phyloP scores from a whole-genome alignment of 306 rosid genomes.

The Sicyos edulis region DNA sequence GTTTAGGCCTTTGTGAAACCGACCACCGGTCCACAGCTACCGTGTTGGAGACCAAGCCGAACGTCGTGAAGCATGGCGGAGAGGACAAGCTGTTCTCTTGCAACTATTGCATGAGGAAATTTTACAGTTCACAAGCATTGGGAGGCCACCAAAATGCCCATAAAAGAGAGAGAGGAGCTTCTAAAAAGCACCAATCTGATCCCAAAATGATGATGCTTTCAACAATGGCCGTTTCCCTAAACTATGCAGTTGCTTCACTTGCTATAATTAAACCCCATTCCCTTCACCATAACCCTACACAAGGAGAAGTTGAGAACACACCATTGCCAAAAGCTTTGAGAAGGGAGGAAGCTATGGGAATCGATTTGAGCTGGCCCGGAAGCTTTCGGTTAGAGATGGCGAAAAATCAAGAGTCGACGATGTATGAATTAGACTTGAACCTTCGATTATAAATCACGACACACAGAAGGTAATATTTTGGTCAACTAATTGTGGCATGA shows the following conservation, averaged over 20 bases:
- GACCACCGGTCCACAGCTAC: neutral
- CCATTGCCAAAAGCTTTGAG: slow-evolving; percentile 30
- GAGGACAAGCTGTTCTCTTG: slow-evolving; percentile 10
- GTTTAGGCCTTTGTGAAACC: slow-evolving; percentile 41
- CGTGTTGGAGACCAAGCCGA: neutral
- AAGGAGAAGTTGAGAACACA: slow-evolving; percentile 33
- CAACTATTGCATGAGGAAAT: slow-evolving; percentile 10
- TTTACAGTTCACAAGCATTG: slow-evolving; percentile 15
- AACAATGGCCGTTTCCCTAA: slow-evolving; percentile 34
- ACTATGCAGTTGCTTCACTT: slow-evolving; percentile 30
- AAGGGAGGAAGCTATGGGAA: slow-evolving; percentile 4
- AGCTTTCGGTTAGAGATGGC: slow-evolving; percentile 9
- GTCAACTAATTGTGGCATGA: neutral
- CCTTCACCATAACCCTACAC: slow-evolving; percentile 39
- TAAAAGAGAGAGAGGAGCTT: slow-evolving; percentile 14
- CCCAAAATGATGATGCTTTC: slow-evolving; percentile 38
- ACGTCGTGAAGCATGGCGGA: neutral
- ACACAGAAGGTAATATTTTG: neutral
- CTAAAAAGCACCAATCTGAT: slow-evolving; percentile 23
- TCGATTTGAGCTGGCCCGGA: slow-evolving; percentile 11
- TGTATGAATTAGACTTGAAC: neutral
- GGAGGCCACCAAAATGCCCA: slow-evolving; percentile 18
- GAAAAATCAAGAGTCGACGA: neutral
- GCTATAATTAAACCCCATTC: slow-evolving; percentile 53
- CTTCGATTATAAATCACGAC: neutral